Conservation (phyloP, 148 eudicot genomes). For the Chenopodium suecicum region DNA sequence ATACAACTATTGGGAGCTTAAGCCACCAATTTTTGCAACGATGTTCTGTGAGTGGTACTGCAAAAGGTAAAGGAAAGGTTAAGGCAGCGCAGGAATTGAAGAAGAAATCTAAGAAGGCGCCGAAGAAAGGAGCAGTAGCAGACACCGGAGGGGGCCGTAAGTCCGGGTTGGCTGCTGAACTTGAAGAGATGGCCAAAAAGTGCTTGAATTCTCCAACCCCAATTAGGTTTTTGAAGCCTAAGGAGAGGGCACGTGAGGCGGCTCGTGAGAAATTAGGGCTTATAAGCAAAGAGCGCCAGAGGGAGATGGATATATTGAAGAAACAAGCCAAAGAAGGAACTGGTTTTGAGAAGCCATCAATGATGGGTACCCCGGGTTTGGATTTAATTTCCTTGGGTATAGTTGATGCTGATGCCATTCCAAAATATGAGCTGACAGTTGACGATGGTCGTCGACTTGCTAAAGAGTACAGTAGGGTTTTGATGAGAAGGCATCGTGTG, state of each 20-base stretch:
- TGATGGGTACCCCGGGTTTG: conserved; percentile 63
- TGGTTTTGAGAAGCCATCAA: conserved; percentile 33
- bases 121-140: conserved; percentile 44
- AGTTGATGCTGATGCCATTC: conserved; percentile 69
- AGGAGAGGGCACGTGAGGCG: conserved; percentile 64
- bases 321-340: conserved; percentile 45
- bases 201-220: conserved; percentile 64
- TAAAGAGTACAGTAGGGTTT: conserved; percentile 81
- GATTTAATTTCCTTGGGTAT: conserved; percentile 73
- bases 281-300: conserved; percentile 58
- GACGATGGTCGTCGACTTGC: conserved; percentile 88
- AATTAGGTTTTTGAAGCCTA: conserved; percentile 60
- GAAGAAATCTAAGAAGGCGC: conserved; percentile 42
- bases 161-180: conserved; percentile 33
- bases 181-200: conserved; percentile 57
- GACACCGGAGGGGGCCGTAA: conserved; percentile 35
- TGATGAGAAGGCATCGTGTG: conserved; percentile 83
- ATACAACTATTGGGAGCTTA: conserved; percentile 39
- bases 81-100: conserved; percentile 56
- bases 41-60: conserved; percentile 89
- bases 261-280: conserved; percentile 84
- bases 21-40: conserved; percentile 51
- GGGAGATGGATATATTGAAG: conserved; percentile 59
- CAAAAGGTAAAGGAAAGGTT: conserved; percentile 75
- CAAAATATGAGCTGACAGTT: conserved; percentile 75